A percentile compares a stretch with the other conserved stretches of the same genome.
Conservation (phyloP, 2,329 filamentous ascomycete genomes). For the Tolypocladium guangdongense region DNA sequence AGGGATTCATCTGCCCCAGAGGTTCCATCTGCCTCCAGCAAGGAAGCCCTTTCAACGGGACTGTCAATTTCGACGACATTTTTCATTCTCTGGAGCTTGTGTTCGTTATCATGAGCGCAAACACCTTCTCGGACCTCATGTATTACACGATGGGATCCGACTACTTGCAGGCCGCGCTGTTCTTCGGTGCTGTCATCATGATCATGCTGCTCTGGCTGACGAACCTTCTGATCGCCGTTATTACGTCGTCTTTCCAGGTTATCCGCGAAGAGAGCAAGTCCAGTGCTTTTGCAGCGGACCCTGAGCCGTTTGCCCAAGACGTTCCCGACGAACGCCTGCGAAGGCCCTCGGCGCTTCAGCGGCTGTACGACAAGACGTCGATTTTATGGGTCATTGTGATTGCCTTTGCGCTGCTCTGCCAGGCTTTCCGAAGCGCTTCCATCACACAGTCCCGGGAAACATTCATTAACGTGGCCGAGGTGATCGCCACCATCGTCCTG, state of each 20-base stretch:
- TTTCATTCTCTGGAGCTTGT: slow-evolving; percentile 84
- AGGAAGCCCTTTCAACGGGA: slow-evolving; percentile 68
- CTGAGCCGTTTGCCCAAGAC: slow-evolving; percentile 32
- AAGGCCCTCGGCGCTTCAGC: slow-evolving; percentile 46
- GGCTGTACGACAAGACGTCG: slow-evolving; percentile 60
- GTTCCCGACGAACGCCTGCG: slow-evolving; percentile 25
- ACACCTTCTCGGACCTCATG: slow-evolving; percentile 91
- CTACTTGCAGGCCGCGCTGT: slow-evolving; percentile 76
- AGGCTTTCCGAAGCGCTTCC: slow-evolving; percentile 62
- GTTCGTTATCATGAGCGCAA: slow-evolving; percentile 97
- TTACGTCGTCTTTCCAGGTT: slow-evolving; percentile 96
- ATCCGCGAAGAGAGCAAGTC: slow-evolving; percentile 93
- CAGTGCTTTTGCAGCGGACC: slow-evolving; percentile 79
- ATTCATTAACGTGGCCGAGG: slow-evolving; percentile 65
- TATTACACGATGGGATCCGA: slow-evolving; percentile 90
- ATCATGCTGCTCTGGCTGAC: slow-evolving; percentile 95
- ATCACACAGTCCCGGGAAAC: slow-evolving; percentile 53
- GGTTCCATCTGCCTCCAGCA: slow-evolving; percentile 77
- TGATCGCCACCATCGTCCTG: slow-evolving; percentile 65
- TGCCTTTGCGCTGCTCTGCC: slow-evolving; percentile 65
- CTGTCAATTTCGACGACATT: slow-evolving; percentile 92
- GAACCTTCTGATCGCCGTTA: slow-evolving; percentile 89
- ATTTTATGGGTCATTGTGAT: slow-evolving; percentile 77
- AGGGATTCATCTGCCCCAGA: slow-evolving; percentile 80
- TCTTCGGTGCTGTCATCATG: slow-evolving; percentile 63